Percentiles rank a stretch among this genome's conserved stretches.
Conservation (phyloP, 495 filamentous ascomycete genomes). For the Rhizodiscina lignyota region DNA sequence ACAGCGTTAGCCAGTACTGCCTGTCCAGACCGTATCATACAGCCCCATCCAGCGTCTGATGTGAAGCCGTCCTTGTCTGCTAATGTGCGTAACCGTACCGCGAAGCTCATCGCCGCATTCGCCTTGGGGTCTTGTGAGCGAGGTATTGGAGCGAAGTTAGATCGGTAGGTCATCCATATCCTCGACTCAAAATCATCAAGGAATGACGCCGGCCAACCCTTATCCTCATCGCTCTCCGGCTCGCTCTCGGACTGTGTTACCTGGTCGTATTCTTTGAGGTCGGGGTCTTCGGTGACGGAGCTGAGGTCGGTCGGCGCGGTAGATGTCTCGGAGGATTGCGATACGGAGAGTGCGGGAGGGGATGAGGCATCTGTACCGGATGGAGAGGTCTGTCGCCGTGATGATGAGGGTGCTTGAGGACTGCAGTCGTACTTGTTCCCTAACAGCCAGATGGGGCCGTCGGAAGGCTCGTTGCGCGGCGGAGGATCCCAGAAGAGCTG, state of each 20-base stretch:
- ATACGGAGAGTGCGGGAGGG: not conserved
- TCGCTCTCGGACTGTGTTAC: not conserved
- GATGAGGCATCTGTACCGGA: not conserved
- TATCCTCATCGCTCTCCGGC: constrained; percentile 22
- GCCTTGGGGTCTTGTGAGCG: constrained; percentile 55
- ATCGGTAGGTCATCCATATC: constrained; percentile 95
- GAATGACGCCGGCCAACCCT: constrained; percentile 73
- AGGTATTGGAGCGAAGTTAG: constrained; percentile 70
- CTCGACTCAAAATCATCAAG: constrained; percentile 83
- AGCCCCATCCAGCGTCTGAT: constrained; percentile 93
- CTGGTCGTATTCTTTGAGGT: constrained; percentile 10
- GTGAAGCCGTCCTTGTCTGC: constrained; percentile 71
- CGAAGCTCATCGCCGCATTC: constrained; percentile 58
- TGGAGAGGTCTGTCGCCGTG: constrained; percentile 3
- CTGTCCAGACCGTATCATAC: constrained; percentile 97
- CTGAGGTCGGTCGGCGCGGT: not conserved
- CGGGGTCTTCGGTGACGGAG: not conserved
- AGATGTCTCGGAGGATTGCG: not conserved
- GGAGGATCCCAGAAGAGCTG: constrained; percentile 94
- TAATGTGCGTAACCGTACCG: constrained; percentile 67
- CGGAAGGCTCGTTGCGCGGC: constrained; percentile 60
- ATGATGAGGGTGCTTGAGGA: constrained; percentile 1
- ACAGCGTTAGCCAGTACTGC: constrained; percentile 81
- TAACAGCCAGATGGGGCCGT: constrained; percentile 72
- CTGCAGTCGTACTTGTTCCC: constrained; percentile 52